phyloP scores from a whole-genome alignment of 176 grass and related monocot species.

The Cymbopogon citratus region DNA sequence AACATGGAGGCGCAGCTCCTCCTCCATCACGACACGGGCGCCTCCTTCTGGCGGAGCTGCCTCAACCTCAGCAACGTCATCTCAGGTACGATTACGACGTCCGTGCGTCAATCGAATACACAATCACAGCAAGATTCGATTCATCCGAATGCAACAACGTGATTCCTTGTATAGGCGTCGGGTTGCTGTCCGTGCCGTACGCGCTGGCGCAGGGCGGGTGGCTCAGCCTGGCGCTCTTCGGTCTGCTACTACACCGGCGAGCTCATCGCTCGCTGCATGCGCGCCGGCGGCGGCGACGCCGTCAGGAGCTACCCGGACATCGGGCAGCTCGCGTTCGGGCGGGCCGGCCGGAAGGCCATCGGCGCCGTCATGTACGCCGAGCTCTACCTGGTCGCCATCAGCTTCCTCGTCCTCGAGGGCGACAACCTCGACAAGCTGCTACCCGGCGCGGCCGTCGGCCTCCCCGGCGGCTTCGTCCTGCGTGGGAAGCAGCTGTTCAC shows the following conservation, averaged over 20 bases:
- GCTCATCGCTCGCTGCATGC: conserved; percentile 55
- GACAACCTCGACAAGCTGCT: conserved; percentile 51
- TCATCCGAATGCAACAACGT: not conserved
- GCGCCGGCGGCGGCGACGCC: conserved; percentile 16
- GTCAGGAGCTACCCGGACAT: conserved; percentile 51
- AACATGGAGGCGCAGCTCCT: conserved; percentile 34
- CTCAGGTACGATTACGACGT: conserved; percentile 31
- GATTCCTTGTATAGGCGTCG: conserved; percentile 31
- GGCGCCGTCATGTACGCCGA: conserved; percentile 49
- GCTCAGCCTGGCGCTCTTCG: conserved; percentile 53
- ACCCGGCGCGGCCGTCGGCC: not conserved
- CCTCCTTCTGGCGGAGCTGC: conserved; percentile 51
- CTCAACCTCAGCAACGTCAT: conserved; percentile 63
- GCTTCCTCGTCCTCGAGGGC: conserved; percentile 49
- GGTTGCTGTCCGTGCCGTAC: conserved; percentile 54
- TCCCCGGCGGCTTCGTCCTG: conserved; percentile 23
- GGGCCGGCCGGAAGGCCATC: conserved; percentile 28
- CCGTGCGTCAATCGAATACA: no score
- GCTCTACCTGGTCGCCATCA: conserved; percentile 42
- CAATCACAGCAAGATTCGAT: not conserved
- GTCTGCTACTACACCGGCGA: conserved; percentile 67
- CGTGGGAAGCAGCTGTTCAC: conserved; percentile 43
- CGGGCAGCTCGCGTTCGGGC: conserved; percentile 48
- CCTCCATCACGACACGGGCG: not conserved
- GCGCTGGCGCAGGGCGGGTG: conserved; percentile 58